Percentiles rank a stretch among this genome's conserved stretches.
These are phyloP conservation scores for Nadsonia commutata DNA, from an alignment of 1,139 yeast genomes.

Conservation along the genomic window DNA sequence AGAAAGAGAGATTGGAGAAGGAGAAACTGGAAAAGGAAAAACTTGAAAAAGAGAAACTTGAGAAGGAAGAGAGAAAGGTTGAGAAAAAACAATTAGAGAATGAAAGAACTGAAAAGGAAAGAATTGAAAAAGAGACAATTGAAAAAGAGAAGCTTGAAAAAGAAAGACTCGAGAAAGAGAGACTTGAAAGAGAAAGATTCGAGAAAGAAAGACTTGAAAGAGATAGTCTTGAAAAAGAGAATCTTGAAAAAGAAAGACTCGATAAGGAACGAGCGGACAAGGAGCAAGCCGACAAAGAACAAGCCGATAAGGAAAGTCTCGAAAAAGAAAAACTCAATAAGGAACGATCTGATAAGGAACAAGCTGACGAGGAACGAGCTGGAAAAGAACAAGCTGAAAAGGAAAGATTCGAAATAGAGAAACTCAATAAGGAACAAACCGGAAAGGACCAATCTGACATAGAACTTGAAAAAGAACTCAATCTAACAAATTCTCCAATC, in stretches of 20 bases:
- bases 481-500: background rate
- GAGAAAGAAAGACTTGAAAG: background rate
- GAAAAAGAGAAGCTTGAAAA: background rate
- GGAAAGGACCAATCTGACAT: background rate
- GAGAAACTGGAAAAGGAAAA: background rate
- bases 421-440: background rate
- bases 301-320: background rate
- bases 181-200: background rate
- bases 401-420: conserved; percentile 1
- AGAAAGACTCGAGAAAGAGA: background rate
- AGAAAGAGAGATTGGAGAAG: background rate
- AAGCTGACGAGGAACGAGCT: background rate
- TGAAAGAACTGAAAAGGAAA: background rate
- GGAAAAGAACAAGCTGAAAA: conserved; percentile 1
- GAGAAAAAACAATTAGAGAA: background rate
- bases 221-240: background rate
- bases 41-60: background rate
- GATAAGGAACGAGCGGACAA: background rate
- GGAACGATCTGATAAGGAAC: conserved; percentile 2
- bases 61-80: background rate
- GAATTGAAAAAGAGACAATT: background rate
- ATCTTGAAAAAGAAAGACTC: background rate
- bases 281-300: background rate
- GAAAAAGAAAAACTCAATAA: background rate
- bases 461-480: background rate